These are phyloP conservation scores for Aquilaria yunnanensis DNA, from an alignment of 345 rosid species.

Conservation along the genomic window DNA sequence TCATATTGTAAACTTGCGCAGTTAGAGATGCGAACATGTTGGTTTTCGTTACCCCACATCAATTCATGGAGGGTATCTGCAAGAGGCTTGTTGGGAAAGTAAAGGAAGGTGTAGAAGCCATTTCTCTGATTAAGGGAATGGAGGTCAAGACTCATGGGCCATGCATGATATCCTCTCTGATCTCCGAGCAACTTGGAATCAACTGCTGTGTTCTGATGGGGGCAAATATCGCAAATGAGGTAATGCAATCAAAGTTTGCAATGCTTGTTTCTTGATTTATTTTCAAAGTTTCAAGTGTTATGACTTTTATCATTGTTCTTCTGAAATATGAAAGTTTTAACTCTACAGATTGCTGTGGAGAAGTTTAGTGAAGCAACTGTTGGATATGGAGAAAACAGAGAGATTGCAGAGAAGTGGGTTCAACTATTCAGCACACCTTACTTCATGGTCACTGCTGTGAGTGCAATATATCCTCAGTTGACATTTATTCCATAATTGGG, in stretches of 20 bases:
- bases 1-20: slow-evolving; percentile 18
- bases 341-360: slow-evolving; percentile 74
- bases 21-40: slow-evolving; percentile 85
- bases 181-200: slow-evolving; percentile 64
- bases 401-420: slow-evolving; percentile 82
- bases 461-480: slow-evolving; percentile 16
- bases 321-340: slow-evolving; percentile 3
- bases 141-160: slow-evolving; percentile 95
- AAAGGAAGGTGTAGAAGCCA: slow-evolving; percentile 55
- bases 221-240: slow-evolving; percentile 97
- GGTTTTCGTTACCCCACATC: slow-evolving; percentile 94
- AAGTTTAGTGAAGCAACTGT: slow-evolving; percentile 97
- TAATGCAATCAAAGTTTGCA: slow-evolving; percentile 14
- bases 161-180: slow-evolving; percentile 80
- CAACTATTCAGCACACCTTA: slow-evolving; percentile 75
- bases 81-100: slow-evolving; percentile 70
- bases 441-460: slow-evolving; percentile 82
- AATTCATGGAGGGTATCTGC: slow-evolving; percentile 85
- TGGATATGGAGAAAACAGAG: slow-evolving; percentile 65
- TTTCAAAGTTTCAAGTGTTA: background rate
- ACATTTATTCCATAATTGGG: background rate
- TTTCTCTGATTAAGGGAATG: slow-evolving; percentile 97
- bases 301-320: background rate
- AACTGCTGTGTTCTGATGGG: slow-evolving; percentile 94
- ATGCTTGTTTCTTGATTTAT: background rate